Evolutionary conservation across 192 early-diverging fungal species (phyloP), one percentile per base, ranked within the genome.

Genomic region (Chytriomyces confervae): DNA sequence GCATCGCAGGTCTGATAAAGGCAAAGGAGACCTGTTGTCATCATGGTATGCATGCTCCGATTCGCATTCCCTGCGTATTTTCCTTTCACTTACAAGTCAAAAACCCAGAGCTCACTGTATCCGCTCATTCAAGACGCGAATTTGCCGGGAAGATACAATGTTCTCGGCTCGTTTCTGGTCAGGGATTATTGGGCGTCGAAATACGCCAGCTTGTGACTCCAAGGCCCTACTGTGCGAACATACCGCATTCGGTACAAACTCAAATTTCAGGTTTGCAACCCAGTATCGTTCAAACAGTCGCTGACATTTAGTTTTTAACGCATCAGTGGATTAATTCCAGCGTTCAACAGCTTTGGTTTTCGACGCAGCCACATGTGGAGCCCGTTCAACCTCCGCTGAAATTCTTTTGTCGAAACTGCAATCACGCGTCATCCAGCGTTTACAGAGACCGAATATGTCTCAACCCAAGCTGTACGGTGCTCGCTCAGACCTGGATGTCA

Each of bases 221-320:
- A 6, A 1, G 50, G 9, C 57, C 36, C 24, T 13, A 7, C 47
- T 47, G n/a, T 20, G 20, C 49, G 53, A n/a, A 74, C 9, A n/a
- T 74, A 74, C 45, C 72, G 3, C 5, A 63, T 74, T 62, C 48
- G 72, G 44, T 74, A 74, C 47, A 74, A 74, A 46, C 62, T 74
- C 50, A 20, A 43, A 60, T 74, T 74, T 48, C 72, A 74, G 45
- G 53, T 57, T 2, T 18, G 53, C 20, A 18, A 18, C 20, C 13
- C 20, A 11, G 53, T 3, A 20, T 57, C 20, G 11, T 11, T 18
- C 13, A 20, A 57, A 57, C 13, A 20, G 0, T 11, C 20, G 53
- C 53, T 57, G 53, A 57, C 11, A 57, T 57, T 11, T 1, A 20
- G 3, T 36, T 36, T 36, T 36, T 2, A 36, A 36, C 29, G 20